Evolutionary conservation across 1,284 basidiomycete genomes (phyloP).

Genomic region (Apiotrichum porosum): DNA sequence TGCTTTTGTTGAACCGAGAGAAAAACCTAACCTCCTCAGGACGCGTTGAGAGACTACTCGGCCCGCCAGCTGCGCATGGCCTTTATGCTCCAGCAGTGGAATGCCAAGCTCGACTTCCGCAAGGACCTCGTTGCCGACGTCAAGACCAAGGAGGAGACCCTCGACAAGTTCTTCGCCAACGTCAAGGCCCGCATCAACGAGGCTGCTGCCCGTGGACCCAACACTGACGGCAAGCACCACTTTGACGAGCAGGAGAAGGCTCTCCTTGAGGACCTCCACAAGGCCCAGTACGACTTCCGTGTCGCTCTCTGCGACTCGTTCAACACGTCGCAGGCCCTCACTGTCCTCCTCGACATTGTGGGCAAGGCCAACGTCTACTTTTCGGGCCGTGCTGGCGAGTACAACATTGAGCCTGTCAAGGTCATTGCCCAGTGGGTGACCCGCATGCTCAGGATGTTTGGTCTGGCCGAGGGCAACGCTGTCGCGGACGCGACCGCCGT

Average conservation of each 20-base stretch:
- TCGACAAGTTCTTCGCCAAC: conserved; percentile 94
- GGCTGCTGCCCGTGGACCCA: conserved; percentile 35
- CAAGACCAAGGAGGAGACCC: conserved; percentile 71
- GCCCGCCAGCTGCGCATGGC: conserved; percentile 90
- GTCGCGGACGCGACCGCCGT: conserved; percentile 35
- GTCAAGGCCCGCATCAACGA: conserved; percentile 68
- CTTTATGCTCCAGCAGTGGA: conserved; percentile 90
- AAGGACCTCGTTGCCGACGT: conserved; percentile 82
- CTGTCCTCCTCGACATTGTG: conserved; percentile 73
- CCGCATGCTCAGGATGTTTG: conserved; percentile 89
- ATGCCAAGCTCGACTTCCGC: conserved; percentile 89
- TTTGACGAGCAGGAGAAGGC: conserved; percentile 60
- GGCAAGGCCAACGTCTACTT: conserved; percentile 89
- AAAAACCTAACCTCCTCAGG: conserved; percentile 55
- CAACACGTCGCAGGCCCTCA: conserved; percentile 84
- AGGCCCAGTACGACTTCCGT: conserved; percentile 74
- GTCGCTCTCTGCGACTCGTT: conserved; percentile 94
- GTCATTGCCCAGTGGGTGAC: conserved; percentile 79
- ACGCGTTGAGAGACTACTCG: conserved; percentile 80
- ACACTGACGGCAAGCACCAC: conserved; percentile 50
- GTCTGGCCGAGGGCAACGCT: conserved; percentile 70
- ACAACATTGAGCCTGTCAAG: conserved; percentile 67
- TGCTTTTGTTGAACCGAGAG: conserved; percentile 8
- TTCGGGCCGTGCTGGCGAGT: conserved; percentile 42
- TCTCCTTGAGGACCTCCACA: conserved; percentile 61